These are phyloP conservation scores for Naganishia sp. DNA, from an alignment of 1,284 basidiomycete species.

Conservation along the genomic window DNA sequence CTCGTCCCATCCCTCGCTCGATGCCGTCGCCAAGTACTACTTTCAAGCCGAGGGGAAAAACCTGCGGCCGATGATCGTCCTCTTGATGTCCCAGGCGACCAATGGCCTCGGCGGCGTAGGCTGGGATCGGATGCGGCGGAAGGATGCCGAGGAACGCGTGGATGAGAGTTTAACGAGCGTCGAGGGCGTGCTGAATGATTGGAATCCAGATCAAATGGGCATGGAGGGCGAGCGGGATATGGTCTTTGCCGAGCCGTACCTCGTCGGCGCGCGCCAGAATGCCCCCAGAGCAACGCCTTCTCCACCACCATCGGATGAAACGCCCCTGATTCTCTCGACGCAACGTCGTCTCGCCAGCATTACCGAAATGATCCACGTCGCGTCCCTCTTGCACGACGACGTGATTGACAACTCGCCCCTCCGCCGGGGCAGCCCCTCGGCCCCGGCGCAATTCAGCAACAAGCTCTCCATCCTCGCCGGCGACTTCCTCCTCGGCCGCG, in stretches of 20 bases:
- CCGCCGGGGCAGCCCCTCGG: slow-evolving; percentile 77
- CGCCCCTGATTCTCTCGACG: slow-evolving; percentile 66
- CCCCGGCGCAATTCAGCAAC: slow-evolving; percentile 89
- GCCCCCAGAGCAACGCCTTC: neutral
- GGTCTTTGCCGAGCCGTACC: slow-evolving; percentile 47
- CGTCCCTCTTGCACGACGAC: slow-evolving; percentile 92
- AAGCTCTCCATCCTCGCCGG: slow-evolving; percentile 92
- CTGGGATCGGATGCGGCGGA: slow-evolving; percentile 38
- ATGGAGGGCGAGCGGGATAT: slow-evolving; percentile 40
- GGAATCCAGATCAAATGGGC: slow-evolving; percentile 53
- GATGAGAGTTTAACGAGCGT: slow-evolving; percentile 50
- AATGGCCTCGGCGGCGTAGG: slow-evolving; percentile 66
- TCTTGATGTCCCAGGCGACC: slow-evolving; percentile 88
- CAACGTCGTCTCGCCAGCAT: slow-evolving; percentile 93
- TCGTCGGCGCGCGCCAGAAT: slow-evolving; percentile 20
- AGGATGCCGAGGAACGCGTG: slow-evolving; percentile 35
- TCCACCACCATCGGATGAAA: neutral
- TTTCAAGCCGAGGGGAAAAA: slow-evolving; percentile 82
- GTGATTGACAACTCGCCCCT: slow-evolving; percentile 85
- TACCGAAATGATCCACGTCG: slow-evolving; percentile 98
- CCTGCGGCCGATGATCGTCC: slow-evolving; percentile 83
- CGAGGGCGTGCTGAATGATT: slow-evolving; percentile 54
- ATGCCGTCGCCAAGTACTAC: slow-evolving; percentile 89
- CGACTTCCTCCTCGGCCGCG: slow-evolving; percentile 91
- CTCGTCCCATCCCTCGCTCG: slow-evolving; percentile 81